phyloP scores from a whole-genome alignment of 352 stramenopile species.

The Pelagophyceae sp. region DNA sequence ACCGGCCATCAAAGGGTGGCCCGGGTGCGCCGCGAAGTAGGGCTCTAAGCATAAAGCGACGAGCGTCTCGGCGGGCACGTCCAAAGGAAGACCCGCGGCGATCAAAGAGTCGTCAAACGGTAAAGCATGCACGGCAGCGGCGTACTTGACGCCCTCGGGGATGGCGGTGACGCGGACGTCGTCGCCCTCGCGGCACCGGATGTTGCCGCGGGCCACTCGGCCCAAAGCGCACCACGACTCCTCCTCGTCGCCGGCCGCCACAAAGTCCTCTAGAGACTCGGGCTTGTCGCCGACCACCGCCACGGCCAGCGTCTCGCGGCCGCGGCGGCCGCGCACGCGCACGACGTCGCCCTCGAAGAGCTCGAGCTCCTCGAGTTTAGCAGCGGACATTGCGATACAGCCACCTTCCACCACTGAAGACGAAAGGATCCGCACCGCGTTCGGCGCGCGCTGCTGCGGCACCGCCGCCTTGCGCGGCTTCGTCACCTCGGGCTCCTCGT shows the following conservation, averaged over 20 bases:
- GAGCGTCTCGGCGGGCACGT: neutral
- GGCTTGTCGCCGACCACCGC: slow-evolving; percentile 32
- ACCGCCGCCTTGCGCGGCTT: too few species aligned
- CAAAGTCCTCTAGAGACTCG: slow-evolving; percentile 28
- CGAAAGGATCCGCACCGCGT: neutral
- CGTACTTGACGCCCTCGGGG: slow-evolving; percentile 51
- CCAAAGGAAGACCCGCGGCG: neutral
- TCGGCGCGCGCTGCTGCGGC: slow-evolving; percentile 9
- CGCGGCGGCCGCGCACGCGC: slow-evolving; percentile 60
- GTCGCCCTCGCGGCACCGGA: neutral
- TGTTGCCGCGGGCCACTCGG: neutral
- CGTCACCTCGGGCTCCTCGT: neutral
- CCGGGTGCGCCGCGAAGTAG: slow-evolving; percentile 33
- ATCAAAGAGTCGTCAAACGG: slow-evolving; percentile 34
- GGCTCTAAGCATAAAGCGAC: slow-evolving; percentile 42
- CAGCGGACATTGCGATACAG: slow-evolving; percentile 40
- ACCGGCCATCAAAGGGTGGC: slow-evolving; percentile 29
- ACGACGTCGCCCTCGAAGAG: slow-evolving; percentile 71
- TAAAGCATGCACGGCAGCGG: slow-evolving; percentile 43
- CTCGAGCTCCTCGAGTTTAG: slow-evolving; percentile 51
- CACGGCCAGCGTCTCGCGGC: slow-evolving; percentile 56
- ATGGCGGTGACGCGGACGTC: slow-evolving; percentile 40
- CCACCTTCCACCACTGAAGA: slow-evolving; percentile 35
- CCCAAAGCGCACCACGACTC: neutral
- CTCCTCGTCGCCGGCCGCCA: neutral